phyloP scores from a whole-genome alignment of 2,329 filamentous ascomycete species.

The Colletotrichum cordylinicola region DNA sequence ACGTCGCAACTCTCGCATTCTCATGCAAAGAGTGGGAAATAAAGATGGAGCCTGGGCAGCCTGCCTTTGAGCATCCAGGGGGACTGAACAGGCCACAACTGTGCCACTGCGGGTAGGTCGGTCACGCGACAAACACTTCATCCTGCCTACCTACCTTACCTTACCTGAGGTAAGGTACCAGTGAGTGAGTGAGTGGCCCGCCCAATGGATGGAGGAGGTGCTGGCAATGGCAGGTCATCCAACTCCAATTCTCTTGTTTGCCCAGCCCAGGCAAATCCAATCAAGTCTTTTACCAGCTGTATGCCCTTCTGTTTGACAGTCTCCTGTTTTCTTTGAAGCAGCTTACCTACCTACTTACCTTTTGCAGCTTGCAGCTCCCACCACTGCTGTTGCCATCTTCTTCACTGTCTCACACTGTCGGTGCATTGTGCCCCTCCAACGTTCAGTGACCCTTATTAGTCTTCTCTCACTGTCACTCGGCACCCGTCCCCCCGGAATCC shows the following conservation, averaged over 20 bases:
- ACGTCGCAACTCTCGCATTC: background rate
- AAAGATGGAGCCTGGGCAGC: background rate
- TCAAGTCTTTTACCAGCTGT: conserved; percentile 5
- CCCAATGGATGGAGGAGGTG: background rate
- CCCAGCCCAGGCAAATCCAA: background rate
- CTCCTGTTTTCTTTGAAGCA: background rate
- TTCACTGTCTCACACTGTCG: background rate
- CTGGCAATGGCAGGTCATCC: background rate
- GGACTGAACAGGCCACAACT: conserved; percentile 12
- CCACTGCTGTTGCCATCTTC: background rate
- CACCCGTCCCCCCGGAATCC: background rate
- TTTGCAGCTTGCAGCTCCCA: background rate
- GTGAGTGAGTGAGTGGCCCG: background rate
- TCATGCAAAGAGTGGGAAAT: conserved; percentile 1
- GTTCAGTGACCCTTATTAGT: background rate
- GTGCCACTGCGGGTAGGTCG: conserved; percentile 7
- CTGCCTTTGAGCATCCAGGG: background rate
- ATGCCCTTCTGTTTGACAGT: background rate
- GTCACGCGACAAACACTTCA: conserved; percentile 22
- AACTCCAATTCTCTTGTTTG: background rate
- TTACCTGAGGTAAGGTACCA: background rate
- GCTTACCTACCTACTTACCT: background rate
- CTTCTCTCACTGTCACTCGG: background rate
- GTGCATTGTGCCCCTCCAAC: background rate
- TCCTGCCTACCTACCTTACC: background rate